These are phyloP conservation scores for Hordeum pubiflorum DNA, from an alignment of 202 grass and related monocot genomes.

Conservation along the genomic window DNA sequence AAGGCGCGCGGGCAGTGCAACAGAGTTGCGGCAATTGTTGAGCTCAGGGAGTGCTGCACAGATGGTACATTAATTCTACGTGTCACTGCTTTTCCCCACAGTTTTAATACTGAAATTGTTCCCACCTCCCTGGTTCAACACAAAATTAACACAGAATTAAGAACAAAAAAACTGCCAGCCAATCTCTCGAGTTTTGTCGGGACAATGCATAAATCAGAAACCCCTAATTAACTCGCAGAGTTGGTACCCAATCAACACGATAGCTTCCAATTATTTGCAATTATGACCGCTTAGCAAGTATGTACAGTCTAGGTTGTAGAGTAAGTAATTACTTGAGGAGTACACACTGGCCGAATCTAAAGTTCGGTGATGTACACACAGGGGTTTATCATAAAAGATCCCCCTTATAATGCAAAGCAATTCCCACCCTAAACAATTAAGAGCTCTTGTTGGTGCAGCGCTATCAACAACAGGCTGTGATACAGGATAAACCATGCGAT, in stretches of 20 bases:
- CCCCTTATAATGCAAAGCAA: neutral
- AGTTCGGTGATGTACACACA: neutral
- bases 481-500: neutral
- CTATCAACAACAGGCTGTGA: neutral
- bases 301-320: neutral
- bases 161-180: neutral
- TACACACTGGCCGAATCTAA: neutral
- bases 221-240: neutral
- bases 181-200: neutral
- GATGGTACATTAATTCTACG: neutral
- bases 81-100: neutral
- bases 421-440: neutral
- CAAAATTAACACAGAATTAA: neutral
- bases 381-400: neutral
- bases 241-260: neutral
- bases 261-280: neutral
- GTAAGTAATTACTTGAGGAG: neutral
- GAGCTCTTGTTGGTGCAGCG: neutral
- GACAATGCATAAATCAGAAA: neutral
- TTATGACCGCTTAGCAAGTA: neutral
- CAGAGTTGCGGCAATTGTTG: neutral
- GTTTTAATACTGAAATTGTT: neutral
- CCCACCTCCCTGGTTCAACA: neutral
- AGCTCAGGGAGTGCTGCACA: neutral
- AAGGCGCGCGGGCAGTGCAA: neutral